These are phyloP conservation scores for Halophytophthora polymorphica DNA, from an alignment of 352 stramenopile species.

Conservation along the genomic window DNA sequence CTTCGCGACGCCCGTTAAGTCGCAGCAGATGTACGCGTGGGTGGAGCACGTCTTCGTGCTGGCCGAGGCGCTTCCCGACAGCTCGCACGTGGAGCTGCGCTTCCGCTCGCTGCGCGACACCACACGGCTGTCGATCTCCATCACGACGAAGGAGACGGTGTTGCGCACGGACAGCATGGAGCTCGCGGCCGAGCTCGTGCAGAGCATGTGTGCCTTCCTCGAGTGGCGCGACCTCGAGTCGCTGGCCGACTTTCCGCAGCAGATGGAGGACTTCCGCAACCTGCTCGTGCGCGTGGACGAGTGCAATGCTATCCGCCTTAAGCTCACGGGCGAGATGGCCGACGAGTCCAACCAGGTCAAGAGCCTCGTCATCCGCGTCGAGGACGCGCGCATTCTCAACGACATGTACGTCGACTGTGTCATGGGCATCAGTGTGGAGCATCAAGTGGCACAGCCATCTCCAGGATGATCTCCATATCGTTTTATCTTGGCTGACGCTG, in stretches of 20 bases:
- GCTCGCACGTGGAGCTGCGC: conserved; percentile 36
- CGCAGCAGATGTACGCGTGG: conserved; percentile 72
- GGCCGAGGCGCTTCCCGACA: conserved; percentile 36
- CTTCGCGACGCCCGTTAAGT: conserved; percentile 70
- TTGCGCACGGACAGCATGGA: conserved; percentile 86
- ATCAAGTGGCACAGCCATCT: not conserved
- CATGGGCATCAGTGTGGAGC: not conserved
- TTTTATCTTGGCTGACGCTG: conserved; percentile 8
- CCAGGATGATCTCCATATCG: not conserved
- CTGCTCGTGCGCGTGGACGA: conserved; percentile 79
- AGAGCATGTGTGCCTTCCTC: conserved; percentile 83
- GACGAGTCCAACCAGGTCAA: conserved; percentile 92
- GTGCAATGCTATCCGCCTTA: conserved; percentile 85
- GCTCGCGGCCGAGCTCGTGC: conserved; percentile 82
- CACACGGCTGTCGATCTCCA: conserved; percentile 40
- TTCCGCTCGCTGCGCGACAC: conserved; percentile 66
- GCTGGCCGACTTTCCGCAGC: conserved; percentile 77
- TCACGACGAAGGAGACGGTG: conserved; percentile 52
- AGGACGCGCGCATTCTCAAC: conserved; percentile 90
- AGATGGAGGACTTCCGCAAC: conserved; percentile 84
- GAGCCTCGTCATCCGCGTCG: conserved; percentile 86
- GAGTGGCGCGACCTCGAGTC: conserved; percentile 87
- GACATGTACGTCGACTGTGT: conserved; percentile 76
- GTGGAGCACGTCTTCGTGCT: conserved; percentile 65
- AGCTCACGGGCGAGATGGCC: conserved; percentile 92